Percentiles rank a stretch among this genome's conserved stretches.
Evolutionary conservation across 352 stramenopile species (phyloP).

Genomic region (Globisporangium middletonii): DNA sequence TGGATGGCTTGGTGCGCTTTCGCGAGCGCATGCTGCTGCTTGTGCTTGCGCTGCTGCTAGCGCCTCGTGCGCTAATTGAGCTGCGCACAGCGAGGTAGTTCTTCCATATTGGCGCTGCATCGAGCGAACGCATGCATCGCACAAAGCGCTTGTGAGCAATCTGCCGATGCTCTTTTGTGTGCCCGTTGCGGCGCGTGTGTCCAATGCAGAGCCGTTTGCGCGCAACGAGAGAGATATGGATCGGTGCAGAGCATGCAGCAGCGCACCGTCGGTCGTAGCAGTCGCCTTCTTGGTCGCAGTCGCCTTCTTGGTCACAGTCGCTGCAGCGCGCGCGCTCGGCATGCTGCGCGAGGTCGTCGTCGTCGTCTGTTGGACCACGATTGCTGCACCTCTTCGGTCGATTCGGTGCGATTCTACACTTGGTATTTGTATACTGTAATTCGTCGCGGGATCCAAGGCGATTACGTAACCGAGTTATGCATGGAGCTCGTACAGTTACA

Average conservation of each 20-base stretch:
- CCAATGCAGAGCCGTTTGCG: not conserved
- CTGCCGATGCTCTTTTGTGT: no score
- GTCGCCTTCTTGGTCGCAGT: constrained; percentile 2
- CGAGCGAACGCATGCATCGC: not conserved
- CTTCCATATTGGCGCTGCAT: constrained; percentile 55
- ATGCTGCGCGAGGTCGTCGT: constrained; percentile 1
- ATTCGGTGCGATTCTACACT: not conserved
- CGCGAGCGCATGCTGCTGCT: constrained; percentile 9
- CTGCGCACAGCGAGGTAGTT: constrained; percentile 47
- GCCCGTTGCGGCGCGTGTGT: not conserved
- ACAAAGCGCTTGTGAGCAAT: no score
- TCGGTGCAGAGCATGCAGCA: constrained; percentile 4
- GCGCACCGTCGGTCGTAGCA: not conserved
- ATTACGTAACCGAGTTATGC: not conserved
- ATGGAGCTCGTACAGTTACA: no score
- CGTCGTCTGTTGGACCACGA: not conserved
- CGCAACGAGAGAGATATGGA: no score
- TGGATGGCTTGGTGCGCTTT: constrained; percentile 38
- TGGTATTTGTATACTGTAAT: not conserved
- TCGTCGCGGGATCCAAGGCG: not conserved
- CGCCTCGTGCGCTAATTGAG: constrained; percentile 5
- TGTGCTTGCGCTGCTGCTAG: not conserved
- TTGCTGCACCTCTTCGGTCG: constrained; percentile 3
- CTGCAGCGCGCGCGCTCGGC: not conserved
- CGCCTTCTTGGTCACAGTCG: not conserved